Evolutionary conservation across 2,329 filamentous ascomycete species (phyloP), one percentile per base, ranked within the genome.

Genomic region (Penicillium psychrosexuale): DNA sequence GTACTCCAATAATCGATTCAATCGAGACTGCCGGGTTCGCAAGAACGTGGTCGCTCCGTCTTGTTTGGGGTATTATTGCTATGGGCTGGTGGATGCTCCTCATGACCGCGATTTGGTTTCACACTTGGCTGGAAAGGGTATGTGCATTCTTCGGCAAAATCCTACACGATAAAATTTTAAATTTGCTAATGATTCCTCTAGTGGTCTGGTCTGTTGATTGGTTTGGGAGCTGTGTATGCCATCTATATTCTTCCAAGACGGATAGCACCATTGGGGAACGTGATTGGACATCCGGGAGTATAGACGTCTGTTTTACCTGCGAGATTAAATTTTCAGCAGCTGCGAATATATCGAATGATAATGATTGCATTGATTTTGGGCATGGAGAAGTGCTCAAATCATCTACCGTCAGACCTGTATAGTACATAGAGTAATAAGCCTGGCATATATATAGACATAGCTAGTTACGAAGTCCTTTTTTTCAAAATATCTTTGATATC

Each of bases 41-140:
- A 77, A 84, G 79, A 76, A 88, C 61, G 82, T 86, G 59, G 75
- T 76, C 66, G 62, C 76, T 63, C 58, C 82, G 70, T 70, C 74
- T 78, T 54, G 72, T 75, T 5, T 73, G 81, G 24, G 80, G 69
- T 0, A 84, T 97, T 27, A 82, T 88, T 17, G 85, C 75, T 0
- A 66, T 97, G 68, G 90, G 87, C 68, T 83, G 87, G 78, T 97
- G 94, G 90, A 99, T 99, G 94, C 75, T 99, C 70, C 80, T 97
- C 58, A 99, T 99, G 94, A 99, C 94, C 38, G 92, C 92, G 3
- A 92, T 95, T 37, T 99, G 93, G 80, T 99, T 99, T 69, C 94
- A 99, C 74, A 99, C 94, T 0, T 97, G 93, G 92, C 87, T 95
- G 66, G 94, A 99, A 78, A 99, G 97, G 87, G 88, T 89, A 66